Percentiles rank a stretch among this genome's conserved stretches.
Conservation (phyloP, 305 asterid species). For the Caryopteris hybrid region DNA sequence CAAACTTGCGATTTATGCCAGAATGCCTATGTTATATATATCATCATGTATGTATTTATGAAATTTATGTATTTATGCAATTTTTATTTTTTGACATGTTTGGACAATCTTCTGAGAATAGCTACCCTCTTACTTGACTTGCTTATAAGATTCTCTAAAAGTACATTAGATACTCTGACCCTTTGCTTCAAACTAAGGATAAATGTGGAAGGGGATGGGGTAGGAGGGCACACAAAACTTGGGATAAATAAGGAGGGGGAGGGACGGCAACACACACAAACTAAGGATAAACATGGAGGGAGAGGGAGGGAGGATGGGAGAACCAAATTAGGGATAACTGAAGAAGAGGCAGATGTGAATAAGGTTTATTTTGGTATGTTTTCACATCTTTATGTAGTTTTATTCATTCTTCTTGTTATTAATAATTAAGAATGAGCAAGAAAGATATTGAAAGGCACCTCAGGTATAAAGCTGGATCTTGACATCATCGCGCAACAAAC, state of each 20-base stretch:
- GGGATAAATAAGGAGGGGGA: not conserved
- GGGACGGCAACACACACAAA: not conserved
- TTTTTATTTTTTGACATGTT: slow-evolving; percentile 2
- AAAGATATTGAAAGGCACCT: not conserved
- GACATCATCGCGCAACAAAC: not conserved
- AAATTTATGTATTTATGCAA: slow-evolving; percentile 23
- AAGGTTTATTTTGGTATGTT: not conserved
- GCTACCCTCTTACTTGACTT: not conserved
- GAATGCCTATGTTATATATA: slow-evolving; percentile 97
- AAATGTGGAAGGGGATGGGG: not conserved
- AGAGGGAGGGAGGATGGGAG: not conserved
- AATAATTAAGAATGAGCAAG: not conserved
- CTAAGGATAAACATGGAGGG: not conserved
- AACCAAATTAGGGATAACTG: not conserved
- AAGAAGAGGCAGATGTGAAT: not conserved
- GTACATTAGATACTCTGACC: not conserved
- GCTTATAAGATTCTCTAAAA: not conserved
- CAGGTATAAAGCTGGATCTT: not conserved
- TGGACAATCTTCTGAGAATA: not conserved
- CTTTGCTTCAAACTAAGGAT: slow-evolving; percentile 7
- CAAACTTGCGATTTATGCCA: slow-evolving; percentile 97
- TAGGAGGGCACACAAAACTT: not conserved
- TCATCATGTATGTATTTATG: slow-evolving; percentile 68
- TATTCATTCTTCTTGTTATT: too few species aligned
- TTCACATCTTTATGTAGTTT: not conserved